A percentile compares a stretch with the other conserved stretches of the same genome.
Evolutionary conservation across 2,329 filamentous ascomycete species (phyloP).

Genomic region (Diaporthe sp.): DNA sequence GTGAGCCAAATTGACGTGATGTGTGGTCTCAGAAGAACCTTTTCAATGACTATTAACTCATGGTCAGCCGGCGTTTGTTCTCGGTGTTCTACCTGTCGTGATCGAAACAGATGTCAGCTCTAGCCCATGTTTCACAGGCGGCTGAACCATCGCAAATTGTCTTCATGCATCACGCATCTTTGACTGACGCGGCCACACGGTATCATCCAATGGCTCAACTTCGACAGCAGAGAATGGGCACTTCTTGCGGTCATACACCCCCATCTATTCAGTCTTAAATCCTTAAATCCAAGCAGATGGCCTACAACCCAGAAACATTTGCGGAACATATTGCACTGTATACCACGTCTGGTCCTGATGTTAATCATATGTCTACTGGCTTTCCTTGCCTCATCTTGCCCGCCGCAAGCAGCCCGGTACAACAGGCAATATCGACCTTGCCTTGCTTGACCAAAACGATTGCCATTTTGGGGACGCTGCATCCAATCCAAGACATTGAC

Average conservation of each 20-base stretch:
- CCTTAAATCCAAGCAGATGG: background rate
- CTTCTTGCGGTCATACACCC: fast-evolving
- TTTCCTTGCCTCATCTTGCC: too few relatives aligned
- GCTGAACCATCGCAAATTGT: background rate
- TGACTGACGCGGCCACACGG: too few relatives aligned
- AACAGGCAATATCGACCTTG: background rate
- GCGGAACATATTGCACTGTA: too few relatives aligned
- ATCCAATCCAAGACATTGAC: background rate
- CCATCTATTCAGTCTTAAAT: too few relatives aligned
- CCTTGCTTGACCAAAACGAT: background rate
- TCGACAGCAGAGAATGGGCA: too few relatives aligned
- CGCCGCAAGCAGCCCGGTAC: background rate
- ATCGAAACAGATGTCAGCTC: conserved; percentile 11
- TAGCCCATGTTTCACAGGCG: conserved; percentile 18
- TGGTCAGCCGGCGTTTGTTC: background rate
- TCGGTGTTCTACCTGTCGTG: conserved; percentile 18
- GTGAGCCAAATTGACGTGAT: background rate
- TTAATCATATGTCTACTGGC: too few relatives aligned
- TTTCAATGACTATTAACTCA: background rate
- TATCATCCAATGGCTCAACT: background rate
- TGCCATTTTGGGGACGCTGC: background rate
- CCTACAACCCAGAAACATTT: too few relatives aligned
- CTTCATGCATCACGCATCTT: background rate
- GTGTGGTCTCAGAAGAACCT: background rate
- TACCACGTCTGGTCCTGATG: too few relatives aligned